phyloP scores from a whole-genome alignment of 2,329 filamentous ascomycete species.

The Neofusicoccum ribis region DNA sequence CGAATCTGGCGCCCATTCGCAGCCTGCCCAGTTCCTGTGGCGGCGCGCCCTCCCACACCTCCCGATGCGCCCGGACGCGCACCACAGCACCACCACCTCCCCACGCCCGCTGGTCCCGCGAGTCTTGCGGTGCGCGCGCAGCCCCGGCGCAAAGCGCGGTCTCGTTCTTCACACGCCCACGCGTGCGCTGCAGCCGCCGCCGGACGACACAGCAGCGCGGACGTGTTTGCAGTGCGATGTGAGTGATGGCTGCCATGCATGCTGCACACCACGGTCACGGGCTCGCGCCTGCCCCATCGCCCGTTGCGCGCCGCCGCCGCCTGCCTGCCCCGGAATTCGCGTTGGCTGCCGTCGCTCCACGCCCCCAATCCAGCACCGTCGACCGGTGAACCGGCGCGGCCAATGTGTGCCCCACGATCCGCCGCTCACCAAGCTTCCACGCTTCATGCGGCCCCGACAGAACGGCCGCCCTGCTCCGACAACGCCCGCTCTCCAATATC shows the following conservation, averaged over 20 bases:
- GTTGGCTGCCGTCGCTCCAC: slow-evolving; percentile 14
- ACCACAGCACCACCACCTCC: neutral
- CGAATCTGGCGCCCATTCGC: neutral
- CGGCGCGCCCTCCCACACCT: neutral
- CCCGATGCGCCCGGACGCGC: slow-evolving; percentile 6
- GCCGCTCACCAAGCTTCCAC: neutral
- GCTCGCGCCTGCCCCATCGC: neutral
- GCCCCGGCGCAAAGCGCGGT: slow-evolving; percentile 2
- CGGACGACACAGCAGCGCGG: neutral
- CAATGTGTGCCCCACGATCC: slow-evolving; percentile 8
- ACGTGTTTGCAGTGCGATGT: neutral
- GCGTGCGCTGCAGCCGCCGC: slow-evolving; percentile 4
- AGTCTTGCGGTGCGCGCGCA: neutral
- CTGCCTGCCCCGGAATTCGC: slow-evolving; percentile 8
- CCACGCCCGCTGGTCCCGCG: too few species aligned
- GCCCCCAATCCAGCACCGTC: slow-evolving; percentile 5
- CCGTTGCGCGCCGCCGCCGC: neutral
- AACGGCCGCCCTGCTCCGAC: neutral
- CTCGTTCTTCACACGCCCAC: slow-evolving; percentile 7
- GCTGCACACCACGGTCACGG: slow-evolving; percentile 7
- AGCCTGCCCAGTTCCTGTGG: neutral
- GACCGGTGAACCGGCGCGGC: slow-evolving; percentile 12
- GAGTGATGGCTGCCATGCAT: neutral
- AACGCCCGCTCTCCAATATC: neutral
- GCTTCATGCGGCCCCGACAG: neutral